Conservation (phyloP, 2,329 filamentous ascomycete species). For the Madurella mycetomatis region DNA sequence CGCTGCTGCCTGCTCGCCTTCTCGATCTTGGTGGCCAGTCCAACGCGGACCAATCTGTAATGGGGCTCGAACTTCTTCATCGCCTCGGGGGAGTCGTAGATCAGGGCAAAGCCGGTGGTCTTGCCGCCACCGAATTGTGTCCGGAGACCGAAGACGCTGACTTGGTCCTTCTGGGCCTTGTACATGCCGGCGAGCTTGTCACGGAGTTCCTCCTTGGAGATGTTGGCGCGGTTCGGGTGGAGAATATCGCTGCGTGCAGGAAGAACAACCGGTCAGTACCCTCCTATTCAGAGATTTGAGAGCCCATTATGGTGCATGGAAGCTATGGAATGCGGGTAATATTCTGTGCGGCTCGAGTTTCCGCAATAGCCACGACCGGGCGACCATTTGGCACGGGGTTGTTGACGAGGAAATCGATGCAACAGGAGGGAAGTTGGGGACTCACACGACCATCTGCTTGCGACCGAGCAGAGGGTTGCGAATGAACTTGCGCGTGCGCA, state of each 20-base stretch:
- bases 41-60: slow-evolving; percentile 94
- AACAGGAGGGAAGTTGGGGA: slow-evolving; percentile 30
- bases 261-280: slow-evolving; percentile 18
- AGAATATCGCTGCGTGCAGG: slow-evolving; percentile 78
- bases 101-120: slow-evolving; percentile 96
- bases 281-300: neutral
- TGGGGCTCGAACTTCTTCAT: slow-evolving; percentile 99
- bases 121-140: slow-evolving; percentile 99
- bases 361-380: neutral
- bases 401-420: slow-evolving; percentile 1
- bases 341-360: neutral
- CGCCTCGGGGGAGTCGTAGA: slow-evolving; percentile 97
- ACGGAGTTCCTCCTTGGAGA: slow-evolving; percentile 98
- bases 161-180: slow-evolving; percentile 97
- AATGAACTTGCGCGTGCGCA: slow-evolving; percentile 99
- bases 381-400: neutral
- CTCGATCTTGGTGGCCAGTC: slow-evolving; percentile 90
- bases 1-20: slow-evolving; percentile 97
- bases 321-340: too few relatives aligned
- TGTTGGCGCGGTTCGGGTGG: slow-evolving; percentile 96
- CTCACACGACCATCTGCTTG: slow-evolving; percentile 99
- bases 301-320: neutral
- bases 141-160: slow-evolving; percentile 96
- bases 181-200: slow-evolving; percentile 91
- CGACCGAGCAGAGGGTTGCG: slow-evolving; percentile 97